A percentile compares a stretch with the other conserved stretches of the same genome.
Evolutionary conservation across 2,329 filamentous ascomycete species (phyloP).

Genomic region (Ophiostoma perfectum): DNA sequence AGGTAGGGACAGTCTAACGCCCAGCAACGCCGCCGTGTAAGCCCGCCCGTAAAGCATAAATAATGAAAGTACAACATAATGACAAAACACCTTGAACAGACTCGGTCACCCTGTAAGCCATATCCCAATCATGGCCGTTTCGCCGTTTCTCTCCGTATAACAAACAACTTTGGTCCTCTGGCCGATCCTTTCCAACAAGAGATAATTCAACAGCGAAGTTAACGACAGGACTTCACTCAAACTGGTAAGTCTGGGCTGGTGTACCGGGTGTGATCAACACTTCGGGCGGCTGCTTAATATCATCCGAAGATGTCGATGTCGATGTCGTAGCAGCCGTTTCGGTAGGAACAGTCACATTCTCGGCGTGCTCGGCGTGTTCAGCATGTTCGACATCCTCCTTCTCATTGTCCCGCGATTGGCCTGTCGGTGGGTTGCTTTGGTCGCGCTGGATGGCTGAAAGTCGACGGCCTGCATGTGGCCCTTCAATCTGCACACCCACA

Average conservation of each 20-base stretch:
- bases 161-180: neutral
- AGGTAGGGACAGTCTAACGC: neutral
- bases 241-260: constrained; percentile 33
- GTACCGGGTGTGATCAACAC: constrained; percentile 47
- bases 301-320: constrained; percentile 20
- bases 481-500: constrained; percentile 61
- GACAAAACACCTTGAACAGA: neutral
- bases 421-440: constrained; percentile 20
- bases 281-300: constrained; percentile 34
- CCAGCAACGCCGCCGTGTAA: neutral
- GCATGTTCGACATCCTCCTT: constrained; percentile 24
- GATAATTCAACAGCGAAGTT: neutral
- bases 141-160: neutral
- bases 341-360: neutral
- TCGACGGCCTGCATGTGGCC: constrained; percentile 38
- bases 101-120: neutral
- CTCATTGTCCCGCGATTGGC: neutral
- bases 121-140: neutral
- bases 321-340: neutral
- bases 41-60: neutral
- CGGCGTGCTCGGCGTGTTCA: constrained; percentile 36
- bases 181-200: neutral
- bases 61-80: neutral
- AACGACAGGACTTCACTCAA: constrained; percentile 8
- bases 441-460: constrained; percentile 31